These are phyloP conservation scores for Lasiosphaeria hispida DNA, from an alignment of 495 filamentous ascomycete genomes.

Conservation along the genomic window DNA sequence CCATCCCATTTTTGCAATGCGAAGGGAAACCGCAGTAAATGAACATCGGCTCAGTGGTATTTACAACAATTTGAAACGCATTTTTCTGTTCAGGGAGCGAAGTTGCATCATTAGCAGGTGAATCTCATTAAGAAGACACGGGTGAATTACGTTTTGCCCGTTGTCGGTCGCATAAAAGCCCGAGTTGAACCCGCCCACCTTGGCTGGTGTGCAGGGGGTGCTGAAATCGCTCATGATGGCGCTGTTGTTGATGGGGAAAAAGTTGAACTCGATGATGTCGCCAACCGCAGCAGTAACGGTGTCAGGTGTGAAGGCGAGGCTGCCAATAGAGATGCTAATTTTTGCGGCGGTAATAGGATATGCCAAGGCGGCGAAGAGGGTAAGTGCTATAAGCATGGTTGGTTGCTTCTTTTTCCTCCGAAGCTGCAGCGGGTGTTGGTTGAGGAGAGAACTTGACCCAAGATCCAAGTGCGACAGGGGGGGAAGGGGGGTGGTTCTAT, in stretches of 20 bases:
- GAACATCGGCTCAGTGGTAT: neutral
- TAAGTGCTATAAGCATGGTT: too few relatives aligned
- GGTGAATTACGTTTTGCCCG: neutral
- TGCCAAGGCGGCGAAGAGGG: too few relatives aligned
- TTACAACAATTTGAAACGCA: neutral
- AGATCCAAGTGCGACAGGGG: too few relatives aligned
- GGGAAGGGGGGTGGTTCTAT: too few relatives aligned
- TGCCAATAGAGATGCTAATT: neutral
- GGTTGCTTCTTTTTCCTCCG: too few relatives aligned
- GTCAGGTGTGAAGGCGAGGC: neutral
- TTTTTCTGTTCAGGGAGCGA: neutral
- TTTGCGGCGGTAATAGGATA: neutral
- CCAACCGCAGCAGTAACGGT: neutral
- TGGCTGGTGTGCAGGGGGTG: neutral
- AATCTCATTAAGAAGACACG: neutral
- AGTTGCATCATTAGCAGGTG: neutral
- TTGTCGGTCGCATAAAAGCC: neutral
- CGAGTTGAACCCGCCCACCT: neutral
- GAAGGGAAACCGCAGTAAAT: neutral
- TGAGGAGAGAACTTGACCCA: too few relatives aligned
- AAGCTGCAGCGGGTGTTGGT: too few relatives aligned
- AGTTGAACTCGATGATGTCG: neutral
- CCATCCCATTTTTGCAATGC: neutral
- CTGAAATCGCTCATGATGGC: neutral
- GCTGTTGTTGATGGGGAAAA: neutral